phyloP scores from a whole-genome alignment of 768 basidiomycete species.

The Sporobolomyces phaffii region DNA sequence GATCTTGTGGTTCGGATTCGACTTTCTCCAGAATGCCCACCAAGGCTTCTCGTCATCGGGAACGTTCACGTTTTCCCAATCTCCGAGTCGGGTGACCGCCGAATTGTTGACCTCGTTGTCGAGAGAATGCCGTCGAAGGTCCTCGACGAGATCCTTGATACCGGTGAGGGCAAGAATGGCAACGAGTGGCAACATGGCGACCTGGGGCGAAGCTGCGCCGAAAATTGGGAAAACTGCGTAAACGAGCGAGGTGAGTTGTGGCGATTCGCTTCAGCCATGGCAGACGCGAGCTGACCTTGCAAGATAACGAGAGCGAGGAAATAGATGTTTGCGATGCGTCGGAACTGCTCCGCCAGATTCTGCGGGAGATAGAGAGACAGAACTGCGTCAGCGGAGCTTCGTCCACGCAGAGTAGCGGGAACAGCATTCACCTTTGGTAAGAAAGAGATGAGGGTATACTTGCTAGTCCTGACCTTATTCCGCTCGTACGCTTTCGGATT shows the following conservation, averaged over 20 bases:
- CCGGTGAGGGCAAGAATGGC: conserved; percentile 85
- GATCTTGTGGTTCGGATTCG: conserved; percentile 64
- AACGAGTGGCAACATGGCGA: conserved; percentile 74
- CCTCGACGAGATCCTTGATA: conserved; percentile 92
- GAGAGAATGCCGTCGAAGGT: conserved; percentile 77
- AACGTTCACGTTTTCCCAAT: conserved; percentile 87
- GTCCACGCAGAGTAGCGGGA: not conserved
- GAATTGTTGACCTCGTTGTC: conserved; percentile 95
- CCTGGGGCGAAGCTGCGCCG: conserved; percentile 73
- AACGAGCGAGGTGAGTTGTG: conserved; percentile 27
- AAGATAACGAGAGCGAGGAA: conserved; percentile 54
- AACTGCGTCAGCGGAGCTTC: not conserved
- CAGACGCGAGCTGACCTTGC: conserved; percentile 54
- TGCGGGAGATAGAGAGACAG: conserved; percentile 3
- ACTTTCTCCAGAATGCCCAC: conserved; percentile 55
- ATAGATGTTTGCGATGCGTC: conserved; percentile 86
- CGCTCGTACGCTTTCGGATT: conserved; percentile 59
- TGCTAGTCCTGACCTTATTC: conserved; percentile 91
- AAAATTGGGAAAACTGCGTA: conserved; percentile 78
- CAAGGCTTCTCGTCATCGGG: conserved; percentile 68
- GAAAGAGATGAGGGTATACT: conserved; percentile 85
- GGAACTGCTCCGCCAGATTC: conserved; percentile 90
- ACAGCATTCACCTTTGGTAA: conserved; percentile 58
- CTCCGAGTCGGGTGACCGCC: conserved; percentile 77
- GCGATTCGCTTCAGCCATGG: not conserved